phyloP scores from a whole-genome alignment of 345 rosid species.

The Eucalyptus lansdowneana region DNA sequence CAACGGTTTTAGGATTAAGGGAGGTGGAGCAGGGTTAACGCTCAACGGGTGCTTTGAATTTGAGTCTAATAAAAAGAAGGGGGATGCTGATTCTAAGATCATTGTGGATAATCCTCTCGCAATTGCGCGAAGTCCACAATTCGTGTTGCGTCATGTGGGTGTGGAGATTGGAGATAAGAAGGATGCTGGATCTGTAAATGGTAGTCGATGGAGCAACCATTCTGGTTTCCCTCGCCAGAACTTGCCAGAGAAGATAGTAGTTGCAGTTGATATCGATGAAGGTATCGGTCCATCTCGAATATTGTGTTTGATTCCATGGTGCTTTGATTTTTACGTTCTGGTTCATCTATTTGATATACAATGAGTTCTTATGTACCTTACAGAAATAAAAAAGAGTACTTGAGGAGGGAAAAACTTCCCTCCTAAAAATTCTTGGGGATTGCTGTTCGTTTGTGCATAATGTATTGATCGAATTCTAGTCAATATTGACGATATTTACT shows the following conservation, averaged over 20 bases:
- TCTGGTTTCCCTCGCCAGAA: conserved; percentile 21
- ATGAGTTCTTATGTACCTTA: not conserved
- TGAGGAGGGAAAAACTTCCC: not conserved
- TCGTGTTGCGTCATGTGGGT: conserved; percentile 23
- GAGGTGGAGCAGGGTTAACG: not conserved
- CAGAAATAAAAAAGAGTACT: not conserved
- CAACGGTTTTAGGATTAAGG: conserved; percentile 1
- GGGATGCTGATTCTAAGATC: not conserved
- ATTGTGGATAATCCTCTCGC: conserved; percentile 21
- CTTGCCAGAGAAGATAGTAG: conserved; percentile 41
- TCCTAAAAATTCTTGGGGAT: not conserved
- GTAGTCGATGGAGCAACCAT: conserved; percentile 25
- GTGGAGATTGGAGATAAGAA: conserved; percentile 23
- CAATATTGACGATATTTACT: not conserved
- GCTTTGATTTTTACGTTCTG: not conserved
- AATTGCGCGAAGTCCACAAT: conserved; percentile 19
- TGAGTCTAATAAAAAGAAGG: not conserved
- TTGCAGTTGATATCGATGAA: conserved; percentile 95
- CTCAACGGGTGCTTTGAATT: conserved; percentile 1
- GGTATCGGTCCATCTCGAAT: conserved; percentile 21
- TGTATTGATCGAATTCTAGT: not conserved
- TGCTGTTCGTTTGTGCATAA: not conserved
- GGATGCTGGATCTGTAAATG: conserved; percentile 25
- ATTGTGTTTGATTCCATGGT: not conserved
- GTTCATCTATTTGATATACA: not conserved